phyloP scores from a whole-genome alignment of 2,329 filamentous ascomycete species.

The Apiospora hydei region DNA sequence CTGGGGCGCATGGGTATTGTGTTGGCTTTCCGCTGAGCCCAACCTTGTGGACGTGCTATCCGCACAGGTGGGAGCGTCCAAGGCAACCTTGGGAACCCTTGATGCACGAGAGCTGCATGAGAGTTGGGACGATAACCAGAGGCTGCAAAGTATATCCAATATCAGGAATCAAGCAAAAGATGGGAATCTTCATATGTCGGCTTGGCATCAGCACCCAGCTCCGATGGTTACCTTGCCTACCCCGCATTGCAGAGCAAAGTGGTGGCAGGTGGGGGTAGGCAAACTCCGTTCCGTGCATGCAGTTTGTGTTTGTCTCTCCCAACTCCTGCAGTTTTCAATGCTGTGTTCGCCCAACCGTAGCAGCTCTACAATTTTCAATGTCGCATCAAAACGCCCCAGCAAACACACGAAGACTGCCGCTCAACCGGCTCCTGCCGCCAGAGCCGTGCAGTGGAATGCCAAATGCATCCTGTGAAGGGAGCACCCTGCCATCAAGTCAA shows the following conservation, averaged over 20 bases:
- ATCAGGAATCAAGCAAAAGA: background rate
- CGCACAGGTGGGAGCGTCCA: background rate
- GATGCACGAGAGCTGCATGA: background rate
- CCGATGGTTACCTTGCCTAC: background rate
- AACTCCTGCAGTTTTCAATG: background rate
- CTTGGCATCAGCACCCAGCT: background rate
- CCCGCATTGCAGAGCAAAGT: background rate
- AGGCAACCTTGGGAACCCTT: background rate
- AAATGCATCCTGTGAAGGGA: background rate
- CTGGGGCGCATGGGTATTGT: background rate
- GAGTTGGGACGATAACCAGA: slow-evolving; percentile 1
- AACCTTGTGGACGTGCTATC: background rate
- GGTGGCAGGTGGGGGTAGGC: background rate
- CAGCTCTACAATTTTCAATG: background rate
- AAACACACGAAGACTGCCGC: background rate
- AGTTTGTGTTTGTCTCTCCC: background rate
- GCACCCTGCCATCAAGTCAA: background rate
- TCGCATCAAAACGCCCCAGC: background rate
- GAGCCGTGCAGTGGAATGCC: background rate
- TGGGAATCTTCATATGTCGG: background rate
- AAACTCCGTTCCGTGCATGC: background rate
- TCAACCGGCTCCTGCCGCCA: background rate
- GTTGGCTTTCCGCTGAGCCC: background rate
- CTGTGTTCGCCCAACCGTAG: background rate
- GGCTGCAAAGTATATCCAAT: background rate